A percentile compares a stretch with the other conserved stretches of the same genome.
Evolutionary conservation across 768 basidiomycete species (phyloP).

Genomic region (Pholiota conissans): DNA sequence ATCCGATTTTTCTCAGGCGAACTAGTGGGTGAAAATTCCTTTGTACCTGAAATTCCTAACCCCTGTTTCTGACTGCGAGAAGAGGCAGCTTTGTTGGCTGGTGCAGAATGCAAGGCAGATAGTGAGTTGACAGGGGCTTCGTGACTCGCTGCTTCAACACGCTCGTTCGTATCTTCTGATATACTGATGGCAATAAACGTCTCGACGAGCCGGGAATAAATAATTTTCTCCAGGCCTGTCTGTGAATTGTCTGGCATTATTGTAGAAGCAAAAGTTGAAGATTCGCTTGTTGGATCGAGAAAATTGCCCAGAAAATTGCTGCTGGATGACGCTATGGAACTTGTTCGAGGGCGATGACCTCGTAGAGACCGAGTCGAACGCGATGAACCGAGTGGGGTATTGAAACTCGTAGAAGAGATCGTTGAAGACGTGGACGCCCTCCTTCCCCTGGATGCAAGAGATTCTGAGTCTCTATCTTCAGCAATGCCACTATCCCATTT

Average conservation of each 20-base stretch:
- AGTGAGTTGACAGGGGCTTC: background rate
- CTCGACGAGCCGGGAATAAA: constrained; percentile 73
- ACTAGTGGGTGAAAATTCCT: background rate
- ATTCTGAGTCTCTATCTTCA: constrained; percentile 25
- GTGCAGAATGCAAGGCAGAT: constrained; percentile 17
- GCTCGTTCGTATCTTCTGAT: background rate
- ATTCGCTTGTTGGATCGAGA: constrained; percentile 10
- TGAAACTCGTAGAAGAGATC: constrained; percentile 29
- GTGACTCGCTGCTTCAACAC: background rate
- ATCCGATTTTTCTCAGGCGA: background rate
- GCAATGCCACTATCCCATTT: constrained; percentile 45
- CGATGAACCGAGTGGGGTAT: constrained; percentile 18
- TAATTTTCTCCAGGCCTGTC: constrained; percentile 63
- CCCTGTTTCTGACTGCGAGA: constrained; percentile 2
- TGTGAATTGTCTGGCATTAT: constrained; percentile 66
- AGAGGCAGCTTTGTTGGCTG: constrained; percentile 6
- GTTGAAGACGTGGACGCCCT: constrained; percentile 47
- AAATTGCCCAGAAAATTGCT: constrained; percentile 27
- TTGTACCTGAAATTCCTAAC: background rate
- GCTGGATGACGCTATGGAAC: constrained; percentile 51
- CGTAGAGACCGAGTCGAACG: constrained; percentile 33
- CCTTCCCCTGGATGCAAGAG: constrained; percentile 26
- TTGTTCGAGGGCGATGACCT: constrained; percentile 47
- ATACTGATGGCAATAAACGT: constrained; percentile 68
- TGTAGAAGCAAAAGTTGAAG: constrained; percentile 17